Base-by-base conservation (phyloP, 129 eudicot species). In the Chrysanthemum makinoi region DNA sequence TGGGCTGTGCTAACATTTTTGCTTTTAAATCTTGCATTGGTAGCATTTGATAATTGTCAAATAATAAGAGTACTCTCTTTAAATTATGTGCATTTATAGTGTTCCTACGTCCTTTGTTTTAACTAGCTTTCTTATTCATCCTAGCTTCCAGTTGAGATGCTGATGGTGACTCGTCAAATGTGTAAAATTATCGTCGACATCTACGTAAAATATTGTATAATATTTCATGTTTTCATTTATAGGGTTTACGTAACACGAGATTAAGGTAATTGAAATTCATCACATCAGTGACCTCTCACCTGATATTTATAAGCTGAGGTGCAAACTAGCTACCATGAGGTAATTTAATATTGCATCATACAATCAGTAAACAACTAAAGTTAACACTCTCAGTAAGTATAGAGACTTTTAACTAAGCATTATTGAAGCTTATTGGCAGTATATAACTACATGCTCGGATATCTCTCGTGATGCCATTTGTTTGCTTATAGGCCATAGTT, bases 141-240 rank as follows among this genome's bases (percentile, higher is more conserved):
- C 10, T 46, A 24, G 44, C 73, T 15, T 49, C 35, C 18, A 39
- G 66, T 48, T 48, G 60, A 47, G 56, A 61, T 61, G 33, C 50
- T 72, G 74, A 69, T 69, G 64, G 18, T 35, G 74, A 69, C 74
- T 54, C 56, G 64, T 54, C 52, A 69, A 54, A 30, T 53, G 17
- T 54, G 74, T 69, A 53, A 69, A 54, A 69, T 69, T 64, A 69
- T 24, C 52, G 24, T 68, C 72, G 28, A 51, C 62, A 7, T 51
- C 19, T 26, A 49, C 26, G 43, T 22, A 50, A 49, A 1, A 68
- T 13, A 68, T 19, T 12, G 12, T 35, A 35, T 35, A 35, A 35
- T 35, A 35, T 35, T 35, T 35, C 44, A 35, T 35, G 8, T 35
- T 35, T 35, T 35, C 5, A 35, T 35, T 35, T 35, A 5, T 35